A percentile compares a stretch with the other conserved stretches of the same genome.
Conservation (phyloP, 2,329 filamentous ascomycete genomes). For the Nemania serpens region DNA sequence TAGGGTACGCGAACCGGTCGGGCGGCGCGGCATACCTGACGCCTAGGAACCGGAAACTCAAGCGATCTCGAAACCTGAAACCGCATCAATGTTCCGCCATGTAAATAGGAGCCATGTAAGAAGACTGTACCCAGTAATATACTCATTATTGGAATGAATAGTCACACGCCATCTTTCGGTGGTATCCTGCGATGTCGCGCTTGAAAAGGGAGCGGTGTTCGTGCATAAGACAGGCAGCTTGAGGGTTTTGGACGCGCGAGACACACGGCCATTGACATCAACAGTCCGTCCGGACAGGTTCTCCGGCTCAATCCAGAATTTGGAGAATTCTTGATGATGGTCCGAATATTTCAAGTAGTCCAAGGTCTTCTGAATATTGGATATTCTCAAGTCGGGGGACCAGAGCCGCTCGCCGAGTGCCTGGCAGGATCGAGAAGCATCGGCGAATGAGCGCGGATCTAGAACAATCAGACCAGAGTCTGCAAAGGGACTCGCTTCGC, state of each 20-base stretch:
- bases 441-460: conserved; percentile 34
- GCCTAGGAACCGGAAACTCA: conserved; percentile 55
- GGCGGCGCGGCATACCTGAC: conserved; percentile 52
- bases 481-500: conserved; percentile 40
- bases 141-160: conserved; percentile 46
- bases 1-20: conserved; percentile 51
- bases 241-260: conserved; percentile 21
- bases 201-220: conserved; percentile 50
- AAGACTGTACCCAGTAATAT: conserved; percentile 41
- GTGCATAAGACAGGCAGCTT: conserved; percentile 48
- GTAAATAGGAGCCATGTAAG: background rate
- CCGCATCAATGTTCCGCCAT: background rate
- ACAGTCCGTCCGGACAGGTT: conserved; percentile 35
- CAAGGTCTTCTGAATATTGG: conserved; percentile 41
- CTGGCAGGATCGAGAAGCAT: conserved; percentile 41
- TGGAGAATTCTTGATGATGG: conserved; percentile 31
- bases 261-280: conserved; percentile 35
- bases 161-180: conserved; percentile 45
- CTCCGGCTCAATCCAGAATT: conserved; percentile 45
- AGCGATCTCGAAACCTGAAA: conserved; percentile 34
- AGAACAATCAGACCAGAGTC: conserved; percentile 45
- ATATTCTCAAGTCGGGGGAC: conserved; percentile 36
- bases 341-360: conserved; percentile 46
- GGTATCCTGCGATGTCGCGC: conserved; percentile 39
- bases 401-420: conserved; percentile 49